These are phyloP conservation scores for Chrysanthemum seticuspe DNA, from an alignment of 129 eudicot species.

Conservation along the genomic window DNA sequence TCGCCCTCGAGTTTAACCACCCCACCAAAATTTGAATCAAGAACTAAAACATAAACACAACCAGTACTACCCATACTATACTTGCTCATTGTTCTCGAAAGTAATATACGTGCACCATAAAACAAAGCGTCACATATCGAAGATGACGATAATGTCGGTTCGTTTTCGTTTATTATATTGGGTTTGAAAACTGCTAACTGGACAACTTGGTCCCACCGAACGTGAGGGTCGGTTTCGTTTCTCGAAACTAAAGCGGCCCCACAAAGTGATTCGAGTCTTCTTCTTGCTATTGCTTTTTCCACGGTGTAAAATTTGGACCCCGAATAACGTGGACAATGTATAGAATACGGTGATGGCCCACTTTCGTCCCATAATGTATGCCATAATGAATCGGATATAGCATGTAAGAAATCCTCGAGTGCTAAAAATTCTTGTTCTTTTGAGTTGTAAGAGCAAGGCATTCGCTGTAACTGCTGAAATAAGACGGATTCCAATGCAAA, in stretches of 20 bases:
- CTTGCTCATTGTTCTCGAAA: conserved; percentile 70
- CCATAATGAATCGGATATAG: conserved; percentile 76
- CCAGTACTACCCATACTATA: conserved; percentile 31
- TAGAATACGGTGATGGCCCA: conserved; percentile 55
- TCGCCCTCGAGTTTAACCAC: conserved; percentile 78
- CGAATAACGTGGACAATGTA: conserved; percentile 63
- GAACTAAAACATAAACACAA: conserved; percentile 64
- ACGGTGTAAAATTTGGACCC: conserved; percentile 77
- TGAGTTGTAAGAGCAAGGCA: conserved; percentile 68
- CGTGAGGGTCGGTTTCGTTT: conserved; percentile 43
- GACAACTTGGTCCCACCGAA: conserved; percentile 77
- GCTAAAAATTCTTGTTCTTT: conserved; percentile 75
- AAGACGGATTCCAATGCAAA: conserved; percentile 74
- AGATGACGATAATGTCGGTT: conserved; percentile 39
- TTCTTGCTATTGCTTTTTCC: conserved; percentile 71
- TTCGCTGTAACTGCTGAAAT: conserved; percentile 82
- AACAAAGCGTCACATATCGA: conserved; percentile 76
- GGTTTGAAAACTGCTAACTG: conserved; percentile 65
- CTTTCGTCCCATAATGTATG: conserved; percentile 72
- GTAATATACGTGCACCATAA: conserved; percentile 62
- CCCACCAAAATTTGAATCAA: conserved; percentile 77
- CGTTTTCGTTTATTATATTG: conserved; percentile 48
- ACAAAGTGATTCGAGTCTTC: conserved; percentile 52
- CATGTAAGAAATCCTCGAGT: conserved; percentile 79
- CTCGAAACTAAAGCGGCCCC: conserved; percentile 74